Base-by-base conservation (phyloP, 2,329 filamentous ascomycete species). In the Cordyceps fumosorosea region DNA sequence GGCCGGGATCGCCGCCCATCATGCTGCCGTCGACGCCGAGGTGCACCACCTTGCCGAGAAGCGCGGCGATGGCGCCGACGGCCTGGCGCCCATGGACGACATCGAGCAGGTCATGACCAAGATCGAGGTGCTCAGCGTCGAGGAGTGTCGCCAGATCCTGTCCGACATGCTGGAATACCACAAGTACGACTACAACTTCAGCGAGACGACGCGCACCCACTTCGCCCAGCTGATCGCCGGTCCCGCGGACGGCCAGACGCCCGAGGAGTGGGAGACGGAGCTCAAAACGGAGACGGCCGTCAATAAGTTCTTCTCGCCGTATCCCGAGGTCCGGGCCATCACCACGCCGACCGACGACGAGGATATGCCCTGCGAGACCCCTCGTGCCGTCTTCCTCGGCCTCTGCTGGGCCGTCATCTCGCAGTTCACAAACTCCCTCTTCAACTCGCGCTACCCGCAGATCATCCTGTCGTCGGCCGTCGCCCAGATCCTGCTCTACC, bases 151-250 rank as follows among this genome's bases (percentile, higher is more conserved):
- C n/a, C 58, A 61, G 18, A 69, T 69, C 22, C 57, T 67, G 8
- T 37, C 51, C 18, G n/a, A 65, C 3, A 51, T 68, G 14, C 65
- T 69, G 40, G 63, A 66, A 45, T 48, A 65, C 22, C 68, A 69
- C 48, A 65, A 68, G 52, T 68, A 67, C 57, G 68, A 68, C 61
- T 69, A 69, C 62, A 69, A 69, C 34, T 69, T 69, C 47, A 61
- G 65, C 32, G 37, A 63, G 7, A 20, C 34, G 4, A 65, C 65
- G 32, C 67, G 67, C 5, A 45, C 42, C n/a, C 68, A 67, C 57
- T 64, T 69, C 8, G 29, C 29, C 20, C 51, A 56, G 2, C 57
- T 69, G n/a, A 26, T 66, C 18, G 40, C 63, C 5, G 68, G 68
- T 0, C 66, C 67, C 0, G 29, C 48, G 1, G 65, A 68, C 7